Percentiles rank a stretch among this genome's conserved stretches.
These are phyloP conservation scores for Cenococcum geophilum DNA, from an alignment of 495 filamentous ascomycete species.

Conservation along the genomic window DNA sequence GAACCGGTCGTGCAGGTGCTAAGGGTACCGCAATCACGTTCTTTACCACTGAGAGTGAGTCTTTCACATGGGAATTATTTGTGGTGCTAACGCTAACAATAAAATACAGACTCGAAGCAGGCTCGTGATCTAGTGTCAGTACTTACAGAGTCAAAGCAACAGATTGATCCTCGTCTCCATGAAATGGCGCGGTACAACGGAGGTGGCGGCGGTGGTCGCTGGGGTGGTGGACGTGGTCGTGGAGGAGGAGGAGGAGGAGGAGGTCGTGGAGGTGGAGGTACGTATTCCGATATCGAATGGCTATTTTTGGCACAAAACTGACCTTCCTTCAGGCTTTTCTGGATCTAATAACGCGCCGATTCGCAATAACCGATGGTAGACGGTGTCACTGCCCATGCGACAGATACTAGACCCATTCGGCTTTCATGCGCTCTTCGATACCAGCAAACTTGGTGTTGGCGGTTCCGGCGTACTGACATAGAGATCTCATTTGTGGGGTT, in stretches of 20 bases:
- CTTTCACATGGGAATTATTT: slow-evolving; percentile 3
- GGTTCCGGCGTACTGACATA: slow-evolving; percentile 25
- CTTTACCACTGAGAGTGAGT: slow-evolving; percentile 91
- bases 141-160: slow-evolving; percentile 94
- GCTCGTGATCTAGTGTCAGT: slow-evolving; percentile 91
- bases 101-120: slow-evolving; percentile 75
- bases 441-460: slow-evolving; percentile 1
- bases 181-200: slow-evolving; percentile 94
- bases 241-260: slow-evolving; percentile 52
- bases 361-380: slow-evolving; percentile 39
- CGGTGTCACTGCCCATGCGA: neutral
- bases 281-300: slow-evolving; percentile 8
- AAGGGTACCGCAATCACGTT: slow-evolving; percentile 45
- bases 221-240: slow-evolving; percentile 55
- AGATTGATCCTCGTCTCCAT: slow-evolving; percentile 88
- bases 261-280: slow-evolving; percentile 51
- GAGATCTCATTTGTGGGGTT: slow-evolving; percentile 7
- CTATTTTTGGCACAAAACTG: neutral
- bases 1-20: slow-evolving; percentile 45
- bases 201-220: slow-evolving; percentile 52
- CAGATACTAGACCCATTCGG: neutral
- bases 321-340: slow-evolving; percentile 25
- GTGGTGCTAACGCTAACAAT: slow-evolving; percentile 6
- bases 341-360: slow-evolving; percentile 37
- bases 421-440: neutral